Percentiles rank a stretch among this genome's conserved stretches.
phyloP scores from a whole-genome alignment of 306 rosid species.

The Castanopsis chinensis region DNA sequence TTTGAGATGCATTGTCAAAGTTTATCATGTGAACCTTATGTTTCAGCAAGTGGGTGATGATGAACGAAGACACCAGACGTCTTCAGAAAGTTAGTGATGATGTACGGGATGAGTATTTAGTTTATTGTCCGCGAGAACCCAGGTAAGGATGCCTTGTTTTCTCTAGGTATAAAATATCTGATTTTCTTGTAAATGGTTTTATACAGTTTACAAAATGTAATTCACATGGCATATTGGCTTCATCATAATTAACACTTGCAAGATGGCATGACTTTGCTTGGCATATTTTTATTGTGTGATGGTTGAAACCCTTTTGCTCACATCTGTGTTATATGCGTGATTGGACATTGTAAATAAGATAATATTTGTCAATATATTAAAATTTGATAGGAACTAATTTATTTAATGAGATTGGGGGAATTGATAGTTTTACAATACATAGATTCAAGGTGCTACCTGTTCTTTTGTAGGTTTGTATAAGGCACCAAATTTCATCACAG shows the following conservation, averaged over 20 bases:
- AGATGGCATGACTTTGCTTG: background rate
- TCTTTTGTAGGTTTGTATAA: background rate
- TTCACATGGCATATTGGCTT: background rate
- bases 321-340: background rate
- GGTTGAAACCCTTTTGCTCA: background rate
- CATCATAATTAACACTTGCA: background rate
- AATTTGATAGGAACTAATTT: slow-evolving; percentile 34
- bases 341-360: background rate
- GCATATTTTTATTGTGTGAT: background rate
- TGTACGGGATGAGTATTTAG: slow-evolving; percentile 69
- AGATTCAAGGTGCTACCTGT: background rate
- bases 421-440: background rate
- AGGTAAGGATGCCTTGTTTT: slow-evolving; percentile 70
- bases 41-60: slow-evolving; percentile 97
- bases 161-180: background rate
- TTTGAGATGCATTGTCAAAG: slow-evolving; percentile 15
- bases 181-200: slow-evolving; percentile 3
- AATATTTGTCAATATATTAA: slow-evolving; percentile 4
- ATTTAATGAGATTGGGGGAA: background rate
- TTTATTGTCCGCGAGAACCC: slow-evolving; percentile 68
- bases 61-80: slow-evolving; percentile 87
- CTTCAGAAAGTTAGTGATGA: slow-evolving; percentile 84
- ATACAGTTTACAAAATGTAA: background rate
- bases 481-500: background rate
- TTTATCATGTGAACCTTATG: slow-evolving; percentile 26